Base-by-base conservation (phyloP, 176 grass and related monocot genomes). In the Lolium multiflorum region DNA sequence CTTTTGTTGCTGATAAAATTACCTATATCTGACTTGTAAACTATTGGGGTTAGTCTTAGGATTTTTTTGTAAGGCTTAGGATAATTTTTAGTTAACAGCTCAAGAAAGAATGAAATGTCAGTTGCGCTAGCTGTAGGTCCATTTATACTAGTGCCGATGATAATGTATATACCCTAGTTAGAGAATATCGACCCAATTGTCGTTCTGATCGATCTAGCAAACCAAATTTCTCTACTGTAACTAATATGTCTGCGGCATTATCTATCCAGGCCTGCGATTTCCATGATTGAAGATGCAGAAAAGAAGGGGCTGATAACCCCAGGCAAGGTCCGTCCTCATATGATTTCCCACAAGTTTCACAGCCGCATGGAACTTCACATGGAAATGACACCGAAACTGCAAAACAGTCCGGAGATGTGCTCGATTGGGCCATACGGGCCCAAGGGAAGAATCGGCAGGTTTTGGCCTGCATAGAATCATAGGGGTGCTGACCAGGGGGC, bases 231-330 rank as follows among this genome's bases (percentile, higher is more conserved):
- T 72, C 70, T 13, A 1, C n/a, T 25, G 41, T 22, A 46, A 74
- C 28, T 74, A 51, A 74, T 17, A 50, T 14, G 6, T 74, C 21
- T 72, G 54, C 28, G n/a, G 4, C 75, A 6, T 50, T 38, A 66
- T 64, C 24, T 0, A 64, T 85, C 22, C 89, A 94, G 93, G 60
- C 96, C 96, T 66, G 96, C 93, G 78, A 69, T 91, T 74, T 86
- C 93, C 66, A 98, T 98, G 96, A 50, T 98, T 57, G 93, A 98
- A 86, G 96, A 95, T 76, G 96, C 96, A 60, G 96, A 98, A 78
- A 95, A 88, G 78, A 95, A 88, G 80, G 91, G 96, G 8, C 59
- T 95, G 41, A 98, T 95, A 76, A 95, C 93, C 80, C 93, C 96
- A 17, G 91, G 96, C 65, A 95, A 95, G 96, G 96, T 98, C 60